phyloP scores from a whole-genome alignment of 2,329 filamentous ascomycete genomes.

The Curvularia verruculosa region DNA sequence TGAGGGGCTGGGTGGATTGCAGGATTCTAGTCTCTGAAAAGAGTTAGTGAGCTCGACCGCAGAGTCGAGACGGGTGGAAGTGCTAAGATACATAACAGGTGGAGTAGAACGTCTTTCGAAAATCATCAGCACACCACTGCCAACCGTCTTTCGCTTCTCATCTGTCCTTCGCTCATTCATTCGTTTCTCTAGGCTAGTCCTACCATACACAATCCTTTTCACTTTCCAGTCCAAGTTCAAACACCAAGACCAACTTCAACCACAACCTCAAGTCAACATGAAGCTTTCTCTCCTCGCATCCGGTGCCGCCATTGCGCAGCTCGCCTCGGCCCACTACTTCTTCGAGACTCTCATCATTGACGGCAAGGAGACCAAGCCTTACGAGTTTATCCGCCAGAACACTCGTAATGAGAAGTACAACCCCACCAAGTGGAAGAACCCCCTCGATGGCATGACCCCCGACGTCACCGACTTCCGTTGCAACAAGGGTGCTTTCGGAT shows the following conservation, averaged over 20 bases:
- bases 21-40: not conserved
- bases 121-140: conserved; percentile 8
- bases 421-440: conserved; percentile 34
- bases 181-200: conserved; percentile 15
- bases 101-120: not conserved
- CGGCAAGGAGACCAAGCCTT: conserved; percentile 23
- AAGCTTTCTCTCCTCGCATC: conserved; percentile 28
- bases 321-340: conserved; percentile 35
- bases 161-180: conserved; percentile 11
- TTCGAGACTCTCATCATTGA: conserved; percentile 28
- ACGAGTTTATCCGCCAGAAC: conserved; percentile 35
- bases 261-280: conserved; percentile 19
- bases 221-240: conserved; percentile 4
- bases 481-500: conserved; percentile 31
- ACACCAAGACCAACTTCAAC: not conserved
- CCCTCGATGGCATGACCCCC: conserved; percentile 27
- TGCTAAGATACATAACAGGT: conserved; percentile 9
- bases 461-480: conserved; percentile 35
- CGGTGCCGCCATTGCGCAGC: conserved; percentile 20
- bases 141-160: conserved; percentile 9
- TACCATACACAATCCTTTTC: conserved; percentile 9
- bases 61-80: not conserved
- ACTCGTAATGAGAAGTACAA: conserved; percentile 30
- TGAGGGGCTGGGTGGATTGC: not conserved
- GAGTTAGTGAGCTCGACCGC: not conserved